phyloP scores from a whole-genome alignment of 164 flowering plant species.

The Amborella trichopoda region DNA sequence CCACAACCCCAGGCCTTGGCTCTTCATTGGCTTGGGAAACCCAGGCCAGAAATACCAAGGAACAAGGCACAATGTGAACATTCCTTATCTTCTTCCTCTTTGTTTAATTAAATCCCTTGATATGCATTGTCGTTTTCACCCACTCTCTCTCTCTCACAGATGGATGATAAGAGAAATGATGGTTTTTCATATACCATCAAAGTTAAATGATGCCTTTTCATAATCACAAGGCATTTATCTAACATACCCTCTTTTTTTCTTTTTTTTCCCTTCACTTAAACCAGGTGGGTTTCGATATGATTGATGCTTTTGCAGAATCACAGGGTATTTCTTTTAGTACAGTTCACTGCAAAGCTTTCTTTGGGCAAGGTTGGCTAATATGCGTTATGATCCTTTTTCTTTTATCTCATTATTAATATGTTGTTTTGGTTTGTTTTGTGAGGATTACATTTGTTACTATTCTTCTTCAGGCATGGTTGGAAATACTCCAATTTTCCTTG shows the following conservation, averaged over 20 bases:
- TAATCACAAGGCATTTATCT: too few relatives aligned
- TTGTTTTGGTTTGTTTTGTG: background rate
- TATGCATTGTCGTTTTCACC: too few relatives aligned
- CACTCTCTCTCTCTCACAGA: too few relatives aligned
- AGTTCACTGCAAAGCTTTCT: slow-evolving; percentile 70
- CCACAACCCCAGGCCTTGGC: slow-evolving; percentile 83
- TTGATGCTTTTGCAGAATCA: slow-evolving; percentile 73
- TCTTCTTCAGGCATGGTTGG: slow-evolving; percentile 45
- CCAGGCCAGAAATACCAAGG: slow-evolving; percentile 84
- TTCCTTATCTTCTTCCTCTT: too few relatives aligned
- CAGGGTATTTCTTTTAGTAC: slow-evolving; percentile 47
- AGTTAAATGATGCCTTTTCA: too few relatives aligned
- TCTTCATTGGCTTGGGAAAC: slow-evolving; percentile 87
- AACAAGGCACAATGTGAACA: slow-evolving; percentile 79
- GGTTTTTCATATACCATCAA: too few relatives aligned
- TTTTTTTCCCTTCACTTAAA: background rate
- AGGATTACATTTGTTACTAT: background rate
- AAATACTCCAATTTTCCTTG: slow-evolving; percentile 67
- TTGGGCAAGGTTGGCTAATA: slow-evolving; percentile 56
- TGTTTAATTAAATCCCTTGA: too few relatives aligned
- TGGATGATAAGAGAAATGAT: too few relatives aligned
- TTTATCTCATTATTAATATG: background rate
- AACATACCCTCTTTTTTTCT: too few relatives aligned
- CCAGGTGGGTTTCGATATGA: slow-evolving; percentile 90
- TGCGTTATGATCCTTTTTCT: background rate